These are phyloP conservation scores for Candida sphagnicola DNA, from an alignment of 805 yeast genomes.

Conservation along the genomic window DNA sequence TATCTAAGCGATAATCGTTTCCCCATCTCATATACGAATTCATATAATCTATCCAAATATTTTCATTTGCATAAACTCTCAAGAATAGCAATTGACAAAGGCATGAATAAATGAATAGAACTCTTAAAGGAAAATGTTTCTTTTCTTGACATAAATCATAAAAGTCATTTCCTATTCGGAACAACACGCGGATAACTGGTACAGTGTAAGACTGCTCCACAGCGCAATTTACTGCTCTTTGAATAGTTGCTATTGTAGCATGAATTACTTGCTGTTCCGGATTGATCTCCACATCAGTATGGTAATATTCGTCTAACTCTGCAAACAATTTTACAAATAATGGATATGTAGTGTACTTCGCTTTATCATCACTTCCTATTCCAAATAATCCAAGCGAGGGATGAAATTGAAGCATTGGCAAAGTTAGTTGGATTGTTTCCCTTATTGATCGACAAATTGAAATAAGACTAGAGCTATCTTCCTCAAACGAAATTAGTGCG, in stretches of 20 bases:
- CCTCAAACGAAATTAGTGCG: conserved; percentile 25
- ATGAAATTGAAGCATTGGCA: not conserved
- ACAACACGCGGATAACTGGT: not conserved
- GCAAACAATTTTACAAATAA: not conserved
- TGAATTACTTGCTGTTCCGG: not conserved
- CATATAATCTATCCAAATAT: not conserved
- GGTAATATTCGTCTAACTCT: not conserved
- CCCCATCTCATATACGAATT: not conserved
- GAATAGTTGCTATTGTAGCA: not conserved
- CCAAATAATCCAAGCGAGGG: not conserved
- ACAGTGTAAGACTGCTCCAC: not conserved
- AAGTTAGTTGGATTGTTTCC: not conserved
- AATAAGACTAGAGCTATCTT: not conserved
- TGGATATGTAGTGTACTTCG: not conserved
- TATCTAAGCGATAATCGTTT: not conserved
- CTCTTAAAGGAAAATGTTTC: not conserved
- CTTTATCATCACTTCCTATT: not conserved
- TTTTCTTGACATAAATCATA: not conserved
- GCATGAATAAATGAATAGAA: not conserved
- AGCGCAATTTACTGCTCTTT: not conserved
- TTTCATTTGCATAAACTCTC: not conserved
- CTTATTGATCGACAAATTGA: not conserved
- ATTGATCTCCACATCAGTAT: not conserved
- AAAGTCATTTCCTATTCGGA: not conserved
- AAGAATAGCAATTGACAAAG: not conserved